Evolutionary conservation across 129 eudicot species (phyloP).

Genomic region (Pittosporum tobira): DNA sequence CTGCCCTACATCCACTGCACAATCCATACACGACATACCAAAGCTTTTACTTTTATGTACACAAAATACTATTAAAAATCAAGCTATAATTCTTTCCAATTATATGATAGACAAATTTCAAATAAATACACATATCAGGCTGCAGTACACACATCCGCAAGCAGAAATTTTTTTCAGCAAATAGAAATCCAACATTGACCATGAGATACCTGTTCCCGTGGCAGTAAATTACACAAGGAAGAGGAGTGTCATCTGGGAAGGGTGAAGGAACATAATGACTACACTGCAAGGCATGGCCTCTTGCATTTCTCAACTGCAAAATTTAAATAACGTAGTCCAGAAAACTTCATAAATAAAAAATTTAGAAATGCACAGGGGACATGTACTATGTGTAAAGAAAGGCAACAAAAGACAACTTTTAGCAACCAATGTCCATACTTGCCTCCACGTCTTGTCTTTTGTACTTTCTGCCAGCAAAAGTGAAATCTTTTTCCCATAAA

Average conservation of each 20-base stretch:
- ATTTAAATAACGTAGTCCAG: constrained; percentile 4
- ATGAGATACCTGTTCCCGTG: constrained; percentile 84
- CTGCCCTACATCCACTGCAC: constrained; percentile 91
- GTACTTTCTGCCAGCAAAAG: constrained; percentile 73
- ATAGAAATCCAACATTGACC: background rate
- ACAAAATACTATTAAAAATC: background rate
- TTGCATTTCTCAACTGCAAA: constrained; percentile 76
- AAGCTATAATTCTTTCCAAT: background rate
- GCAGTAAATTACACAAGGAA: constrained; percentile 96
- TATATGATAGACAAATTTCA: background rate
- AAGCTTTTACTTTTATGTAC: constrained; percentile 13
- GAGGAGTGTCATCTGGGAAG: constrained; percentile 46
- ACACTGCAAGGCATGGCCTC: constrained; percentile 73
- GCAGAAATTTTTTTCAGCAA: background rate
- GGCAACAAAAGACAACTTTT: background rate
- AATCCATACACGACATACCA: constrained; percentile 8
- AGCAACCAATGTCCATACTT: constrained; percentile 51
- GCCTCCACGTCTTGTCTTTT: constrained; percentile 89
- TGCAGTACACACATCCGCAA: background rate
- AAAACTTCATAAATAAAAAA: background rate
- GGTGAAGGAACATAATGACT: constrained; percentile 83
- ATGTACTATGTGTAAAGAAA: background rate
- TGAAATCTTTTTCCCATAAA: constrained; percentile 79
- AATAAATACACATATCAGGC: background rate
- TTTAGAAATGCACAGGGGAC: background rate